Percentiles rank a stretch among this genome's conserved stretches.
Conservation (phyloP, 352 stramenopile species). For the Saprolegnia diclina region DNA sequence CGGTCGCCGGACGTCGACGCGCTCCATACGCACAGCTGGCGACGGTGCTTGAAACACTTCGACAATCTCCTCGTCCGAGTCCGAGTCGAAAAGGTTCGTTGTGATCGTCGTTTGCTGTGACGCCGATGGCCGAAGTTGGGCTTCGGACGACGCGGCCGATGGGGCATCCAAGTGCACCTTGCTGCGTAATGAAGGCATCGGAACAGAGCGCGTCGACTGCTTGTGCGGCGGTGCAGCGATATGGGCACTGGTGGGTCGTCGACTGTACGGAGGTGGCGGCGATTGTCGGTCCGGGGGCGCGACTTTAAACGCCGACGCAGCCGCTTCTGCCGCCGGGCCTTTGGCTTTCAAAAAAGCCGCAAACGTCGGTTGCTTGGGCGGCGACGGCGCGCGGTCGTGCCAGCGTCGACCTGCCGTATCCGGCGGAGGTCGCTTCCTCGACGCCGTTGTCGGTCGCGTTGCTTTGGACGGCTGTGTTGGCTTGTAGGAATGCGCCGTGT, state of each 20-base stretch:
- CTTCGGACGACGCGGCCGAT: background rate
- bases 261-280: background rate
- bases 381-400: conserved; percentile 5
- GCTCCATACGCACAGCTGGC: background rate
- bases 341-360: background rate
- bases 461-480: background rate
- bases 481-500: conserved; percentile 27
- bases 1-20: background rate
- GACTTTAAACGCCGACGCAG: background rate
- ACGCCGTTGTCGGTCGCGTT: conserved; percentile 42
- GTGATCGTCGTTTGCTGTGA: conserved; percentile 7
- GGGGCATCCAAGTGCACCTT: no score
- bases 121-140: conserved; percentile 1
- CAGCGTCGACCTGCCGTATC: background rate
- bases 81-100: conserved; percentile 8
- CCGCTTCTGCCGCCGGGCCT: background rate
- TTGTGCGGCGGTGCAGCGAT: background rate
- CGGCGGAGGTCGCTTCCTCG: conserved; percentile 28
- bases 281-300: background rate
- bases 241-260: background rate
- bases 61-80: conserved; percentile 19
- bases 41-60: conserved; percentile 6
- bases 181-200: no score
- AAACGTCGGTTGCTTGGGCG: conserved; percentile 1
- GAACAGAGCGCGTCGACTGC: background rate